Base-by-base conservation (phyloP, 2,329 filamentous ascomycete genomes). In the Clarireedia monteithiana region DNA sequence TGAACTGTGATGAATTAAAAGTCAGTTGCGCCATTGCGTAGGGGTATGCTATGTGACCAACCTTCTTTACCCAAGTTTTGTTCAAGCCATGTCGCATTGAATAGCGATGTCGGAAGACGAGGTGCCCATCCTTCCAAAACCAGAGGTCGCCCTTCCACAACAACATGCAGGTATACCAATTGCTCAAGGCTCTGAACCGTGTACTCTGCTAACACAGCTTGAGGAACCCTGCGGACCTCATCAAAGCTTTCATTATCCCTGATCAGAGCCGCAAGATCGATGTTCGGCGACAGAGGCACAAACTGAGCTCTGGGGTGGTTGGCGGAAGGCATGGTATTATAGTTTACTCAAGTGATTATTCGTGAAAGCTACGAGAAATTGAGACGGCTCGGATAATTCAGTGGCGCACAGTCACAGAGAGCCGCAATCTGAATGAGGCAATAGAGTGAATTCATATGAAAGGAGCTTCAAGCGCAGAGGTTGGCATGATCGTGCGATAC, bases 101-200 rank as follows among this genome's bases (percentile, higher is more conserved):
- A 97, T 0, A 95, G 82, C 72, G 83, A 82, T 45, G 81, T 81
- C 51, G 94, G 88, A 44, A 96, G 73, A 30, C 82, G 78, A 38
- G 83, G 76, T 59, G 95, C 82, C 78, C 94, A 97, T 17, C 90
- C 90, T 66, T 95, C 90, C 54, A 99, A 87, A 10, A 97, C 88
- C 6, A 99, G 76, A 2, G 94, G 94, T 63, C 90, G 91, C 2
- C 94, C 94, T 26, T 85, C 86, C 51, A 96, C 85, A 23, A 97
- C 62, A 15, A 97, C 91, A 71, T 95, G 88, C 6, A 91, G 77
- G 48, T 58, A 44, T 0, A 97, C 85, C 9, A 97, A 79, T 70
- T 89, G 89, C 71, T 96, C 91, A 59, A 99, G 95, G 38, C 85
- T 82, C 50, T 88, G 82, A 23, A 88, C 77, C 1, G 89, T 88